Evolutionary conservation across 371 early-diverging fungal species (phyloP), one percentile per base, ranked within the genome.

Genomic region (Zychaea mexicana): DNA sequence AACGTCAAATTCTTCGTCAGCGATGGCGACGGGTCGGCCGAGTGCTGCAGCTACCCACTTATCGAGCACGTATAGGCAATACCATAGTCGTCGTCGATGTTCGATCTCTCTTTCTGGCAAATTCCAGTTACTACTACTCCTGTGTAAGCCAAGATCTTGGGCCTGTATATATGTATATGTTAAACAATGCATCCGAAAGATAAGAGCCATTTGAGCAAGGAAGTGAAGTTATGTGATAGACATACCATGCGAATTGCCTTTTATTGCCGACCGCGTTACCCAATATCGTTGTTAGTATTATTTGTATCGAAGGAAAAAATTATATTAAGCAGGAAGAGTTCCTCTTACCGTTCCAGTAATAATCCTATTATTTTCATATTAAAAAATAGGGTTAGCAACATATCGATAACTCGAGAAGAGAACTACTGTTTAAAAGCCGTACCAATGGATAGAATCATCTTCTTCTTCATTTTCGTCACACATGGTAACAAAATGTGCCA

Each of bases 91-190:
- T 24, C 74, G 68, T 46, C 82, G 65, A 31, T 77, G 61, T 45
- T 82, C 82, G 12, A 69, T 71, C 61, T 82, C 82, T 30, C 64
- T 52, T 27, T 68, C 60, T 5, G 82, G 82, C 2, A 82, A 70
- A 17, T 60, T 52, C 82, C 82, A 82, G 22, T 62, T 57, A 0
- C 70, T 59, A 19, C 78, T 70, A 58, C 71, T 77, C 10, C 74
- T 64, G 55, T 59, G 79, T 26, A 69, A 65, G 28, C 67, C 67
- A 31, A 76, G 56, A 55, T 70, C 68, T 62, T 68, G 68, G 15
- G 70, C 70, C 69, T 68, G 26, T 28, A n/a, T n/a, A n/a, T n/a
- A n/a, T n/a, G n/a, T 42, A 42, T 1, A 12, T 12, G n/a, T 42
- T 4, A 42, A 42, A 42, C 7, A 42, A 39, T 2, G 56, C 13